phyloP scores from a whole-genome alignment of 768 basidiomycete genomes.

The Xerocomellus intermedius region DNA sequence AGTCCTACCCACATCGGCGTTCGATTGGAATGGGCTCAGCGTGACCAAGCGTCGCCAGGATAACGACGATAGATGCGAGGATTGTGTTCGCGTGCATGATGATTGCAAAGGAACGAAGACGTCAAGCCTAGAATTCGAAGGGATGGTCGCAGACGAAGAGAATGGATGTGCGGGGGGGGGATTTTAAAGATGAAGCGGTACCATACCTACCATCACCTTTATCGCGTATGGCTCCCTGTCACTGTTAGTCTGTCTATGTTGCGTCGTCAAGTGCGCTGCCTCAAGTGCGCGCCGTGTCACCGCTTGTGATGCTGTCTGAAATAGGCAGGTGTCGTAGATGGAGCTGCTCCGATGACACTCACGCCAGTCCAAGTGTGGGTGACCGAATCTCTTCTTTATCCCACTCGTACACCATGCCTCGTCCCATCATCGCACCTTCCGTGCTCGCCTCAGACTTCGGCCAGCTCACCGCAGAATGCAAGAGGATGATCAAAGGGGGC shows the following conservation, averaged over 20 bases:
- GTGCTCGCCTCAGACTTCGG: conserved; percentile 98
- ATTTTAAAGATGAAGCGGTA: neutral
- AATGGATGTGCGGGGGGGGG: too few relatives aligned
- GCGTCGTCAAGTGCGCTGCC: too few relatives aligned
- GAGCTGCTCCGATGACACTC: neutral
- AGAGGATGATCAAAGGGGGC: conserved; percentile 91
- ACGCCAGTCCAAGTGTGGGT: conserved; percentile 5
- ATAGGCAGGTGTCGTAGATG: conserved; percentile 30
- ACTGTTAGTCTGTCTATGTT: too few relatives aligned
- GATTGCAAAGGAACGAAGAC: neutral
- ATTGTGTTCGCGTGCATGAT: conserved; percentile 32
- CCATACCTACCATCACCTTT: neutral
- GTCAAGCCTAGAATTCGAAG: neutral
- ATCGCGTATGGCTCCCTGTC: neutral
- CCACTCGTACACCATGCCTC: conserved; percentile 55
- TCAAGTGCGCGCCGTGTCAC: too few relatives aligned
- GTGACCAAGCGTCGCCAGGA: conserved; percentile 32
- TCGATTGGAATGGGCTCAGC: conserved; percentile 39
- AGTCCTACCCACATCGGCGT: conserved; percentile 42
- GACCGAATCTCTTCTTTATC: conserved; percentile 5
- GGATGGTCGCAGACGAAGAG: conserved; percentile 6
- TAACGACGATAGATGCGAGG: conserved; percentile 36
- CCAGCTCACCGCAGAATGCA: conserved; percentile 91
- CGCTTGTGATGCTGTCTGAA: conserved; percentile 14
- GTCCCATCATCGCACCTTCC: conserved; percentile 93